Percentiles rank a stretch among this genome's conserved stretches.
Conservation (phyloP, 352 stramenopile genomes). For the Pythium rishiriense region DNA sequence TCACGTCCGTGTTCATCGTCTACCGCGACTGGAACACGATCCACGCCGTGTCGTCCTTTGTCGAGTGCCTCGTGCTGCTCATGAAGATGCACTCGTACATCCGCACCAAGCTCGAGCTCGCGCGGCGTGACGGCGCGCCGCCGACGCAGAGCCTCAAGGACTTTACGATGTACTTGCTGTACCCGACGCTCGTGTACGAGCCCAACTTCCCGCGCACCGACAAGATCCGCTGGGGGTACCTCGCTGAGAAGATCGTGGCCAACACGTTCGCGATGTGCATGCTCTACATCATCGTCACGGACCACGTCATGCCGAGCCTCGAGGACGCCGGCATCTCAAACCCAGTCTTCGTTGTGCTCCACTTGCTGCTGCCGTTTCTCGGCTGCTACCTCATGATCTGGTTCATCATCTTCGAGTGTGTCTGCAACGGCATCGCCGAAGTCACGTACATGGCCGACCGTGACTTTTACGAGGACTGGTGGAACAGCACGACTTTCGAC, state of each 20-base stretch:
- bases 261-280: slow-evolving; percentile 79
- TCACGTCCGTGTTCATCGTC: slow-evolving; percentile 65
- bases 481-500: slow-evolving; percentile 94
- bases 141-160: slow-evolving; percentile 46
- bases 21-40: slow-evolving; percentile 76
- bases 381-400: slow-evolving; percentile 96
- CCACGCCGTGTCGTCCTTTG: slow-evolving; percentile 70
- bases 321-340: slow-evolving; percentile 65
- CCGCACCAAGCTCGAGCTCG: slow-evolving; percentile 66
- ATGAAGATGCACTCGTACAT: slow-evolving; percentile 89
- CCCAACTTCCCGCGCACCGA: slow-evolving; percentile 88
- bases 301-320: slow-evolving; percentile 86
- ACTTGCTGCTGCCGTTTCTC: slow-evolving; percentile 92
- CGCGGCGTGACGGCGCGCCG: slow-evolving; percentile 31
- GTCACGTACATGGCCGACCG: slow-evolving; percentile 89
- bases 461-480: slow-evolving; percentile 97
- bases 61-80: slow-evolving; percentile 72
- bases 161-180: slow-evolving; percentile 71
- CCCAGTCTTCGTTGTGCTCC: slow-evolving; percentile 59
- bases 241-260: slow-evolving; percentile 78
- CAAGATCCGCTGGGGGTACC: slow-evolving; percentile 81
- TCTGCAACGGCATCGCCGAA: slow-evolving; percentile 95
- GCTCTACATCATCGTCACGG: slow-evolving; percentile 90
- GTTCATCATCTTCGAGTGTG: slow-evolving; percentile 97
- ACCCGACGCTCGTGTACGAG: slow-evolving; percentile 95